A percentile compares a stretch with the other conserved stretches of the same genome.
Conservation (phyloP, 2,329 filamentous ascomycete genomes). For the Diaporthe sp. region DNA sequence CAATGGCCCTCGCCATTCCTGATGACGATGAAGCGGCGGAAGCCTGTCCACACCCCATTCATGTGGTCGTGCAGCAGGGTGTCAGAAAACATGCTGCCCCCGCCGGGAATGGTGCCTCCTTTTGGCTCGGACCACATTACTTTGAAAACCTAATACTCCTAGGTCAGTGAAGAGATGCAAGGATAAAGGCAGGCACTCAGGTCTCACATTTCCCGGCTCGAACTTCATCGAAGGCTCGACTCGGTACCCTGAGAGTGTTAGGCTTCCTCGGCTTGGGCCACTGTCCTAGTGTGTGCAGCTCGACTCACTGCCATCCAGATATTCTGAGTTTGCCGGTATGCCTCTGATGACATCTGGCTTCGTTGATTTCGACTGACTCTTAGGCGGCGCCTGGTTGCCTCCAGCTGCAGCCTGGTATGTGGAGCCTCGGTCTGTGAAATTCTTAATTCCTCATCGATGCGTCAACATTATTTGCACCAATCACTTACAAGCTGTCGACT, state of each 20-base stretch:
- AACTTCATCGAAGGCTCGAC: conserved; percentile 23
- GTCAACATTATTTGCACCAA: too few species aligned
- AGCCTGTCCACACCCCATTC: conserved; percentile 57
- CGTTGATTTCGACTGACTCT: neutral
- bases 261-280: too few species aligned
- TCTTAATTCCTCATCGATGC: neutral
- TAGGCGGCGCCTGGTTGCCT: neutral
- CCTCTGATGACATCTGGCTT: neutral
- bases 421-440: conserved; percentile 17
- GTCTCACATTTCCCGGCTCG: conserved; percentile 18
- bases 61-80: conserved; percentile 41
- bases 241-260: conserved; percentile 22
- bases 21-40: conserved; percentile 66
- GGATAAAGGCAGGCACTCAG: neutral
- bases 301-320: conserved; percentile 17
- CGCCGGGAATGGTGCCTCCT: conserved; percentile 3
- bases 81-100: conserved; percentile 42
- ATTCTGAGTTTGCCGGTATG: neutral
- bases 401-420: neutral
- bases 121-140: conserved; percentile 64
- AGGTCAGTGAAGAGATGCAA: neutral
- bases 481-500: conserved; percentile 3
- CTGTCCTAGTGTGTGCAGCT: neutral
- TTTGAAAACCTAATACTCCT: conserved; percentile 60
- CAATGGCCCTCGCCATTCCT: conserved; percentile 63